A percentile compares a stretch with the other conserved stretches of the same genome.
phyloP scores from a whole-genome alignment of 106 monocot species.

The Acorus calamus region DNA sequence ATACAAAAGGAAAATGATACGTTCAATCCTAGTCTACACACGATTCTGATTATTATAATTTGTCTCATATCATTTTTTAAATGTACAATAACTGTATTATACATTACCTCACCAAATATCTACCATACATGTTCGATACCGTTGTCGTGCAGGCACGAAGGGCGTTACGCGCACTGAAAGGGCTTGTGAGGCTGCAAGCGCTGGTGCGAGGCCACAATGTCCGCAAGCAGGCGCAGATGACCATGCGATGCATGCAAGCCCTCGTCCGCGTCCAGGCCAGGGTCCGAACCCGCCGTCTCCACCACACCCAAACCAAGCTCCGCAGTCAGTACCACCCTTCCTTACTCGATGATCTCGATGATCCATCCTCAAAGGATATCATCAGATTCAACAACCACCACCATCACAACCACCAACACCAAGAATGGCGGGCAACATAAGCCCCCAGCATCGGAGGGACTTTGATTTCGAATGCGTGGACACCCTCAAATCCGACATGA shows the following conservation, averaged over 20 bases:
- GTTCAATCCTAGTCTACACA: too few species aligned
- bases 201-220: constrained; percentile 80
- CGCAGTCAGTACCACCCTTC: not conserved
- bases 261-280: constrained; percentile 76
- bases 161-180: constrained; percentile 60
- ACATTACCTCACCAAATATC: not conserved
- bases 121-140: not conserved
- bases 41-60: too few species aligned
- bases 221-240: constrained; percentile 64
- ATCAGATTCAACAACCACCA: too few species aligned
- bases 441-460: constrained; percentile 5
- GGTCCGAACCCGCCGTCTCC: constrained; percentile 41
- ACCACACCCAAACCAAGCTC: not conserved
- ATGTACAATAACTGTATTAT: too few species aligned
- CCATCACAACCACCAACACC: not conserved
- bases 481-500: constrained; percentile 19
- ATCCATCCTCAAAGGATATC: too few species aligned
- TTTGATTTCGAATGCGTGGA: constrained; percentile 9
- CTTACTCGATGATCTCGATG: not conserved
- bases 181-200: constrained; percentile 75
- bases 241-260: constrained; percentile 83
- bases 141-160: constrained; percentile 45
- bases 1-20: too few species aligned
- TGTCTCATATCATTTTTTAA: too few species aligned
- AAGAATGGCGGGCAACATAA: constrained; percentile 2